Percentiles rank a stretch among this genome's conserved stretches.
Evolutionary conservation across 2,329 filamentous ascomycete species (phyloP).

Genomic region (Gaeumannomyces sp.): DNA sequence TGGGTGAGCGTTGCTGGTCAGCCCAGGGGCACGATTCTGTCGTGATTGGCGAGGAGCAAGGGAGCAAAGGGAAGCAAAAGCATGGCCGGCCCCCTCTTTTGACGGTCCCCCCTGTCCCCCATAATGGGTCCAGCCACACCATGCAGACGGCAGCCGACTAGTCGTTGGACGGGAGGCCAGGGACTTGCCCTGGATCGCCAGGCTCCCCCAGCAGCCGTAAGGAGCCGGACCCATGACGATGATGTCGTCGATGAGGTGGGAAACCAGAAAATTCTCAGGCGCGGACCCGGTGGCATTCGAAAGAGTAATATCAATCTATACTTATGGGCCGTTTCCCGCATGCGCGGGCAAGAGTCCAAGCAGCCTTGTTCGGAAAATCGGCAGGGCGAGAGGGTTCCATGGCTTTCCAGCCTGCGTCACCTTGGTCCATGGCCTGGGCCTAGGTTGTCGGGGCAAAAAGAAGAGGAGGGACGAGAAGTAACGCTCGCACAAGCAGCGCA

Average conservation of each 20-base stretch:
- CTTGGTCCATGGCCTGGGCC: neutral
- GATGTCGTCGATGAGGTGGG: conserved; percentile 11
- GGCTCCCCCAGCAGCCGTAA: conserved; percentile 1
- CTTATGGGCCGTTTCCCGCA: neutral
- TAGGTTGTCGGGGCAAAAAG: neutral
- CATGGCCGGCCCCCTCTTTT: neutral
- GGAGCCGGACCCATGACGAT: conserved; percentile 10
- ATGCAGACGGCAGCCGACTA: neutral
- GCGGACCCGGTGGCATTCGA: neutral
- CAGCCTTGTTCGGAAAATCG: neutral
- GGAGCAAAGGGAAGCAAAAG: no score
- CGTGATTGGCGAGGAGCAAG: neutral
- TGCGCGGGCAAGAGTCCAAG: no score
- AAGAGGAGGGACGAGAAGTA: neutral
- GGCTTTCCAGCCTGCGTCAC: neutral
- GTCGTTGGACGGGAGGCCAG: neutral
- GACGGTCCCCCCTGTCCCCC: neutral
- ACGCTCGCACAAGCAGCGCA: neutral
- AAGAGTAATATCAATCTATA: neutral
- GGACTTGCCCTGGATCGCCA: neutral
- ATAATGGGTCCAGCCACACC: neutral
- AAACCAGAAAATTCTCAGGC: neutral
- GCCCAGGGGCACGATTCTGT: neutral
- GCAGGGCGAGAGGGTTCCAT: neutral
- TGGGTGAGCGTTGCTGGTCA: neutral